Conservation (phyloP, 2,329 filamentous ascomycete species). For the Claviceps sp. region DNA sequence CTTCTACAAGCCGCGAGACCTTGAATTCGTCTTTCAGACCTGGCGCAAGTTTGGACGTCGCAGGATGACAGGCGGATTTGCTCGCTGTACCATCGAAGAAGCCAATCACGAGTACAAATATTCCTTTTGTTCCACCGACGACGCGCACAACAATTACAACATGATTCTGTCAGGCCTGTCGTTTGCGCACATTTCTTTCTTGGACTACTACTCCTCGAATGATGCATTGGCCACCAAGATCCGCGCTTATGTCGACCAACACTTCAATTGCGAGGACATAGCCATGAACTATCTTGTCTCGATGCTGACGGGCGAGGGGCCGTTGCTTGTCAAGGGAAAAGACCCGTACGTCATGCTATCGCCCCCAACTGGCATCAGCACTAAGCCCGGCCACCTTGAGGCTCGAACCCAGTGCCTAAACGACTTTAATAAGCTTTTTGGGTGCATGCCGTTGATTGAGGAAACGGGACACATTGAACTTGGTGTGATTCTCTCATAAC, state of each 20-base stretch:
- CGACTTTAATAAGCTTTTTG: slow-evolving; percentile 19
- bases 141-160: slow-evolving; percentile 17
- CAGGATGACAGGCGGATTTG: slow-evolving; percentile 21
- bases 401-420: slow-evolving; percentile 23
- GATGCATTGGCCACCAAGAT: slow-evolving; percentile 17
- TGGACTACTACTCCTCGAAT: slow-evolving; percentile 25
- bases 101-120: slow-evolving; percentile 18
- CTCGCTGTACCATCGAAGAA: slow-evolving; percentile 18
- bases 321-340: slow-evolving; percentile 21
- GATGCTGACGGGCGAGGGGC: slow-evolving; percentile 20
- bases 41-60: slow-evolving; percentile 25
- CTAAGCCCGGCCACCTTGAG: slow-evolving; percentile 18
- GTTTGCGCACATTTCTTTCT: slow-evolving; percentile 23
- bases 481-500: slow-evolving; percentile 16
- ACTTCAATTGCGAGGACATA: slow-evolving; percentile 28
- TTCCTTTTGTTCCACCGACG: slow-evolving; percentile 16
- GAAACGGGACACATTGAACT: slow-evolving; percentile 20
- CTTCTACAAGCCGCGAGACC: slow-evolving; percentile 23
- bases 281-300: slow-evolving; percentile 24
- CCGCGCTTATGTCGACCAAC: slow-evolving; percentile 22
- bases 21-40: slow-evolving; percentile 27
- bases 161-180: slow-evolving; percentile 25
- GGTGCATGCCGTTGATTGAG: slow-evolving; percentile 22
- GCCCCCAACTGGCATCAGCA: slow-evolving; percentile 20
- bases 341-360: slow-evolving; percentile 19